These are phyloP conservation scores for Yamadazyma takamatsuzukensis DNA, from an alignment of 805 yeast genomes.

Conservation along the genomic window DNA sequence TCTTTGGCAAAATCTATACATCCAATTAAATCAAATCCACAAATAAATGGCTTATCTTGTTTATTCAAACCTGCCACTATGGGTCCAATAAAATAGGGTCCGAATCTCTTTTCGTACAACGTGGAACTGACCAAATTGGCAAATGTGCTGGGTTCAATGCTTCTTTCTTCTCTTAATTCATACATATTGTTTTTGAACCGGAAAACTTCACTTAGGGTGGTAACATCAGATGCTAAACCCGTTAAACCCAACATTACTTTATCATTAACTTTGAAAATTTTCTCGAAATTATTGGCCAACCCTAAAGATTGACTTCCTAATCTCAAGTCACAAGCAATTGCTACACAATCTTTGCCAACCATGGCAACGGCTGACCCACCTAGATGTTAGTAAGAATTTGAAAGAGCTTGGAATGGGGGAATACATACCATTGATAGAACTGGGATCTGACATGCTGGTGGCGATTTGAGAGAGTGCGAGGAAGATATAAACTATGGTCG, in stretches of 20 bases:
- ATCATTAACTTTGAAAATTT: slow-evolving; percentile 76
- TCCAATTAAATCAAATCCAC: slow-evolving; percentile 95
- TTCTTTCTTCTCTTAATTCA: slow-evolving; percentile 85
- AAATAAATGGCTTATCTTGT: slow-evolving; percentile 80
- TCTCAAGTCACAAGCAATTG: slow-evolving; percentile 93
- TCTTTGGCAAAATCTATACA: slow-evolving; percentile 94
- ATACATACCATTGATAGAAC: slow-evolving; percentile 58
- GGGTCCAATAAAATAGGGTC: slow-evolving; percentile 97
- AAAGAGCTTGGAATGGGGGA: neutral
- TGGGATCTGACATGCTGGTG: slow-evolving; percentile 65
- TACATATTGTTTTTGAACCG: slow-evolving; percentile 83
- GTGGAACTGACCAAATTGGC: slow-evolving; percentile 90
- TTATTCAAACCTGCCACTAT: slow-evolving; percentile 92
- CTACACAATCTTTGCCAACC: slow-evolving; percentile 98
- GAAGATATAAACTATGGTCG: too few species aligned
- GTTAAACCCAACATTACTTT: slow-evolving; percentile 88
- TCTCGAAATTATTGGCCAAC: slow-evolving; percentile 87
- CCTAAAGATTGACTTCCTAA: slow-evolving; percentile 93
- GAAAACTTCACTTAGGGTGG: slow-evolving; percentile 77
- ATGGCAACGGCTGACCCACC: slow-evolving; percentile 97
- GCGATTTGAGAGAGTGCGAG: slow-evolving; percentile 5
- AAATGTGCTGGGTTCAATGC: slow-evolving; percentile 88
- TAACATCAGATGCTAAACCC: slow-evolving; percentile 93
- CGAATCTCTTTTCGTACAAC: slow-evolving; percentile 85
- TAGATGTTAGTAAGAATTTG: slow-evolving; percentile 8